Evolutionary conservation across 306 rosid genomes (phyloP).

Genomic region (Fragaria ananassa): DNA sequence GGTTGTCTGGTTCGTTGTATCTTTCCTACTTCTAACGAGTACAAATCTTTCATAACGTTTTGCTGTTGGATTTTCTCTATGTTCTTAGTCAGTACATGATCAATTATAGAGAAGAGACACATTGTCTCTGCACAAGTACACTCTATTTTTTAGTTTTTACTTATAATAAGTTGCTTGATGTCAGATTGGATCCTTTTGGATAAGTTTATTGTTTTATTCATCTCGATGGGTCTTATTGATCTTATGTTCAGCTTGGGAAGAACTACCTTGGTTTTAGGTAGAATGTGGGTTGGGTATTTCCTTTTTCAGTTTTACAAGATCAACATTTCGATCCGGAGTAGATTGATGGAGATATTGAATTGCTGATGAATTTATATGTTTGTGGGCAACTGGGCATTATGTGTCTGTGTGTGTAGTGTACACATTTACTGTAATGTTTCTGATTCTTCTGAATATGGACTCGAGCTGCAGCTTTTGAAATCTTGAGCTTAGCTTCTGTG

Average conservation of each 20-base stretch:
- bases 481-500: background rate
- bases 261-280: background rate
- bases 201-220: too few species aligned
- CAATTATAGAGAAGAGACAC: too few species aligned
- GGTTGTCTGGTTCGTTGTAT: too few species aligned
- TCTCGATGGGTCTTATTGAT: background rate
- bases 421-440: background rate
- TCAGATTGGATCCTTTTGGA: too few species aligned
- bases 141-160: too few species aligned
- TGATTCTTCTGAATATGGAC: background rate
- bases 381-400: background rate
- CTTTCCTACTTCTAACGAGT: too few species aligned
- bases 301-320: background rate
- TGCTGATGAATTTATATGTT: background rate
- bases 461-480: slow-evolving; percentile 15
- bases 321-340: background rate
- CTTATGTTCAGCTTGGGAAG: background rate
- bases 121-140: too few species aligned
- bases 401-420: background rate
- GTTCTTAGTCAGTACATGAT: too few species aligned
- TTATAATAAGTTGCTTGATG: too few species aligned
- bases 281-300: background rate
- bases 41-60: too few species aligned
- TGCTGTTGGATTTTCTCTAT: too few species aligned
- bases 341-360: background rate